Percentiles rank a stretch among this genome's conserved stretches.
Conservation (phyloP, 1,284 basidiomycete species). For the Anthracocystis setariae region DNA sequence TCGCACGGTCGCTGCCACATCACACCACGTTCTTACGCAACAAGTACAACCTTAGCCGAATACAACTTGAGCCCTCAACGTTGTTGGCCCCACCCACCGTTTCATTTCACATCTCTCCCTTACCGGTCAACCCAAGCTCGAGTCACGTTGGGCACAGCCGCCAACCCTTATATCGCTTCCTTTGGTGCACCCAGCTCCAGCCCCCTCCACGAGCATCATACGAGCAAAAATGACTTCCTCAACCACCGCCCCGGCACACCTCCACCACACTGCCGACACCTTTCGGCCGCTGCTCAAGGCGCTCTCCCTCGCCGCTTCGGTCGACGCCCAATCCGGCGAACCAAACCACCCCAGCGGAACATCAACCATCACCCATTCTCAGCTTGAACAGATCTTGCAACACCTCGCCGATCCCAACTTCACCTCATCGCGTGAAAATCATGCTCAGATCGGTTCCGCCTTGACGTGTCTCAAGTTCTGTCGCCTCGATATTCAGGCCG, state of each 20-base stretch:
- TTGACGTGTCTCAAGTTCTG: conserved; percentile 62
- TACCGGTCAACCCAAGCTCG: too few species aligned
- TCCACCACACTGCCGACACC: conserved; percentile 54
- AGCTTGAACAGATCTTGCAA: conserved; percentile 54
- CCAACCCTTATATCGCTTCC: not conserved
- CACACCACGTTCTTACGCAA: too few species aligned
- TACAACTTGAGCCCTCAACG: too few species aligned
- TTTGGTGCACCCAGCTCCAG: too few species aligned
- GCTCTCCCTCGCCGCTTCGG: conserved; percentile 37
- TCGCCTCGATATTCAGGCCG: conserved; percentile 53
- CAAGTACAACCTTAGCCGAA: too few species aligned
- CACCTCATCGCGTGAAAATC: conserved; percentile 56
- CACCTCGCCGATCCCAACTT: conserved; percentile 64
- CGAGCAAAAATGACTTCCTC: not conserved
- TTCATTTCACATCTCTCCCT: too few species aligned
- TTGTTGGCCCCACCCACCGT: too few species aligned
- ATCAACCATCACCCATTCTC: conserved; percentile 31
- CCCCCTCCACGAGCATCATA: too few species aligned
- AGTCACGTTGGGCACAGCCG: too few species aligned
- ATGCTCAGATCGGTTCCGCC: conserved; percentile 62
- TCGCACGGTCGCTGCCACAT: too few species aligned
- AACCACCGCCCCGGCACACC: conserved; percentile 9
- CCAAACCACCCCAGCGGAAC: conserved; percentile 38
- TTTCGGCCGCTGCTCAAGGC: conserved; percentile 60
- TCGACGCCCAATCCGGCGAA: conserved; percentile 40